phyloP scores from a whole-genome alignment of 371 early-diverging fungal genomes.

The Mortierella sp. region DNA sequence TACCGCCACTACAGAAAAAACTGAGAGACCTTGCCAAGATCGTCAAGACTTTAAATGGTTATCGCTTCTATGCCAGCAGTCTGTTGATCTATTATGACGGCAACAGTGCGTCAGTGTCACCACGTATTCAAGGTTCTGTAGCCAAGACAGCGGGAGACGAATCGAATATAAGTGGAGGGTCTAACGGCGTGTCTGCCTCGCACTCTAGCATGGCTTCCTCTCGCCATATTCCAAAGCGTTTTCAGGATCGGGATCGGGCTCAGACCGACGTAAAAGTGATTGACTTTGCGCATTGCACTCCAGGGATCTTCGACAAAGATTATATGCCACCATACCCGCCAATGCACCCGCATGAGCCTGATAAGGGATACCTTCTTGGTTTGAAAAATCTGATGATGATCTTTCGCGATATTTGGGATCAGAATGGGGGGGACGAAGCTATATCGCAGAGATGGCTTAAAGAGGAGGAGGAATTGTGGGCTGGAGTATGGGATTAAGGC shows the following conservation, averaged over 20 bases:
- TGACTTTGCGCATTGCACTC: constrained; percentile 92
- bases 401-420: constrained; percentile 73
- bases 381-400: constrained; percentile 74
- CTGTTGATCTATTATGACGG: constrained; percentile 91
- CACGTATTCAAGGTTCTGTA: background rate
- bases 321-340: constrained; percentile 72
- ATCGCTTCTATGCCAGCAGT: constrained; percentile 92
- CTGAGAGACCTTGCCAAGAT: constrained; percentile 76
- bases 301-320: constrained; percentile 44
- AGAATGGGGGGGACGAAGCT: constrained; percentile 58
- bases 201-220: background rate
- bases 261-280: constrained; percentile 90
- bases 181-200: background rate
- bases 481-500: constrained; percentile 45
- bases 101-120: constrained; percentile 22
- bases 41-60: constrained; percentile 79
- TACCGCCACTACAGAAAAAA: constrained; percentile 81
- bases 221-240: constrained; percentile 3
- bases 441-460: constrained; percentile 51
- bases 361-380: constrained; percentile 82
- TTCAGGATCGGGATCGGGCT: constrained; percentile 25
- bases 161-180: background rate
- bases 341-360: constrained; percentile 72
- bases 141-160: background rate
- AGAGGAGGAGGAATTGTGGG: constrained; percentile 51